phyloP scores from a whole-genome alignment of 345 rosid species.

The Turnera subulata region DNA sequence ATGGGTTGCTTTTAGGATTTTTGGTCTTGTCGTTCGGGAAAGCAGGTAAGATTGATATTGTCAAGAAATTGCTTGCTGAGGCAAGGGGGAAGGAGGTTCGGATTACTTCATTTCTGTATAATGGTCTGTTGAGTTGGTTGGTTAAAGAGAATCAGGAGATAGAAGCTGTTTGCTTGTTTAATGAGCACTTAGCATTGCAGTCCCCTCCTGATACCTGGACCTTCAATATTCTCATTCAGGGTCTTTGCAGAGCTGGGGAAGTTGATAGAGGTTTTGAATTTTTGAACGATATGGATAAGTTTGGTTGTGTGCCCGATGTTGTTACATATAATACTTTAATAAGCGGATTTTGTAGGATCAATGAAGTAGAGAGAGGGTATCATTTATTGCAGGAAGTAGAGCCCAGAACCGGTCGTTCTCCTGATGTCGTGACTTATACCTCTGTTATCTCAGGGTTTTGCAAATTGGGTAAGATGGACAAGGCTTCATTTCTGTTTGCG shows the following conservation, averaged over 20 bases:
- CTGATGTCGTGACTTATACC: constrained; percentile 67
- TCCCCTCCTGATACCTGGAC: constrained; percentile 59
- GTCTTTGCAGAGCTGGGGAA: constrained; percentile 52
- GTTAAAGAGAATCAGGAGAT: constrained; percentile 46
- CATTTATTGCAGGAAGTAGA: constrained; percentile 45
- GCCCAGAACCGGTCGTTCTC: constrained; percentile 32
- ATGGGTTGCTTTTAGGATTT: constrained; percentile 41
- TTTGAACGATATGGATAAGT: constrained; percentile 48
- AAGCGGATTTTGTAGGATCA: constrained; percentile 58
- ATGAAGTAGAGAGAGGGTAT: constrained; percentile 49
- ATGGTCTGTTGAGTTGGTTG: constrained; percentile 52
- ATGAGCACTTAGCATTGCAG: constrained; percentile 36
- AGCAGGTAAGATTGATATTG: constrained; percentile 41
- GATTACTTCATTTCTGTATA: constrained; percentile 34
- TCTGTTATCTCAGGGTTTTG: constrained; percentile 71
- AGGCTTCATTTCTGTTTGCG: constrained; percentile 49
- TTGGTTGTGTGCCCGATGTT: constrained; percentile 59
- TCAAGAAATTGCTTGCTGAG: constrained; percentile 48
- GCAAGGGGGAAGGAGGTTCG: constrained; percentile 31
- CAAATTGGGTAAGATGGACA: constrained; percentile 59
- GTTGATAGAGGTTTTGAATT: constrained; percentile 49
- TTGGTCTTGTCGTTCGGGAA: constrained; percentile 44
- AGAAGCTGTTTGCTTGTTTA: constrained; percentile 53
- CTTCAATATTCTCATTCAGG: constrained; percentile 69
- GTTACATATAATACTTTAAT: constrained; percentile 75